Evolutionary conservation across 768 basidiomycete genomes (phyloP), one percentile per base, ranked within the genome.

Genomic region (Gautieria morchelliformis): DNA sequence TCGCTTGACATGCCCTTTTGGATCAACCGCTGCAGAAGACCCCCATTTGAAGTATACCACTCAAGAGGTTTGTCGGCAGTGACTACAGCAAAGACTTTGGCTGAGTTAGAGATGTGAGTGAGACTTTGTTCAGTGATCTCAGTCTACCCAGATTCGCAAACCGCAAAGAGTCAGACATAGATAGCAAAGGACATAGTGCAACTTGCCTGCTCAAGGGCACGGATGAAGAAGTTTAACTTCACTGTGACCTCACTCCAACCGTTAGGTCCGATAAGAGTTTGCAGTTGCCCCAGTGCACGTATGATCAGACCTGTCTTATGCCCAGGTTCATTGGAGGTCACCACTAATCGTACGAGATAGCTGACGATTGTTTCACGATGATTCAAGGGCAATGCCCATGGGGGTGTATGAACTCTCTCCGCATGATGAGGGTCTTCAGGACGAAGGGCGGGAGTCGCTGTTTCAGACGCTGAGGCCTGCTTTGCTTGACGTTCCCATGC

Each of bases 171-270:
- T 37, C 9, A 40, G 35, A 20, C 12, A 58, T 22, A 44, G 54
- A 52, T 30, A 51, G 9, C 20, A 35, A 17, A n/a, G 35, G 6
- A 22, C 22, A 44, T 10, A 48, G 20, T 5, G 12, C 14, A 8
- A 71, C 77, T 64, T 64, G 89, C 93, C 74, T 84, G 85, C 63
- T 89, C 87, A 42, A 99, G 78, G 1, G 87, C 79, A 33, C 91
- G 79, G 50, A 85, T 80, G 72, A 99, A 97, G 71, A 87, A 97
- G 53, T 87, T 81, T 46, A 97, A 74, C 59, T 96, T 95, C 60
- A 97, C 85, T 7, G 87, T 89, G 5, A 97, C 91, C 58, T 95
- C 93, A 8, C 78, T 83, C 89, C 96, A 93, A 9, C 93, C 93
- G 49, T 78, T 78, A 1, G 88, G 83, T 1, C 87, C 83, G 19